Evolutionary conservation across 768 basidiomycete genomes (phyloP), one percentile per base, ranked within the genome.

Genomic region (Fomitopsis pulvina): DNA sequence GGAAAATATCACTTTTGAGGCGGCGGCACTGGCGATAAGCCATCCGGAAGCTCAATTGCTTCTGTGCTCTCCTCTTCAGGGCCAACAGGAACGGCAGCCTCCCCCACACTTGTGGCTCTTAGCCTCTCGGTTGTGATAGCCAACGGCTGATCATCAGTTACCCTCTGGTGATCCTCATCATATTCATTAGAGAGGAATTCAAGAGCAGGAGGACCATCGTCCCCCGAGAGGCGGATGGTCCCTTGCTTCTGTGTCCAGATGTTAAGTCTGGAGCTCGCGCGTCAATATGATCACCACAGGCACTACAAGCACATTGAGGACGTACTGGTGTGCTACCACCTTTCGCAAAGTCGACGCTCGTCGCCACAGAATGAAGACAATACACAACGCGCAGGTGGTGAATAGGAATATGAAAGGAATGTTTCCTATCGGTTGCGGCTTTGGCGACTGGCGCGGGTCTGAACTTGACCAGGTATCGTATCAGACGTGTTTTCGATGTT

Each of bases 121-220:
- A 60, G 37, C 11, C 55, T 39, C 40, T 53, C 53, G 0, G 51
- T 56, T 9, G 50, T 58, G 27, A 52, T 57, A 16, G 54, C 48
- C 9, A 66, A 47, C 11, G 59, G 57, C 27, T 66, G 62, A 30
- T 55, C 54, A 51, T 59, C 62, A 22, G 60, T 55, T 24, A 64
- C 67, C 26, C 72, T 64, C 28, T 73, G 76, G 11, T 77, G 52
- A 21, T 58, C 63, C 16, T 73, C 81, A 41, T 81, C 80, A 41
- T 78, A 74, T 27, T 78, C 79, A 50, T 80, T 78, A 30, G 72
- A 75, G 42, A 87, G 56, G 53, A 86, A 86, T 47, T 81, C 80
- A 14, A 71, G 68, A n/a, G 83, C 75, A n/a, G 84, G 73, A 11
- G 85, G 85, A 0, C 83, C 81, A 47, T 86, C 83, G 55, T 87